Percentiles rank a stretch among this genome's conserved stretches.
These are phyloP conservation scores for Suhomyces chickasaworum DNA, from an alignment of 1,139 yeast genomes.

Conservation along the genomic window DNA sequence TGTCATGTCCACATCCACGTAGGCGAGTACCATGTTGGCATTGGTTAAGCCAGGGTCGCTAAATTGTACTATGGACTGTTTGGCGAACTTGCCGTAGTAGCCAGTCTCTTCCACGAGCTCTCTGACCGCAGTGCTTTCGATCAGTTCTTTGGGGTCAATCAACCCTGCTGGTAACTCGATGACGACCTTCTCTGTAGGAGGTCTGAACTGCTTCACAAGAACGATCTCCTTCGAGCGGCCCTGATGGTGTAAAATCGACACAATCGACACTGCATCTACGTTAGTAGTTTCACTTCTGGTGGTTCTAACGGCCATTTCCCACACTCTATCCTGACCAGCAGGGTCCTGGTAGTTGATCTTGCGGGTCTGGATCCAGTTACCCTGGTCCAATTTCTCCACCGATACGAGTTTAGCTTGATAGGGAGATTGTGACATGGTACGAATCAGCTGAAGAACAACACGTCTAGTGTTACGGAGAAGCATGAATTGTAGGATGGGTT, in stretches of 20 bases:
- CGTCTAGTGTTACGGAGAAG: not conserved
- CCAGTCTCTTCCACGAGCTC: constrained; percentile 94
- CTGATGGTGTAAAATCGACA: constrained; percentile 64
- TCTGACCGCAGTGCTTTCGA: constrained; percentile 79
- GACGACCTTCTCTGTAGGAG: constrained; percentile 85
- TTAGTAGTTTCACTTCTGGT: constrained; percentile 70
- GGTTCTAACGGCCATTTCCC: constrained; percentile 90
- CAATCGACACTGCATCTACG: constrained; percentile 86
- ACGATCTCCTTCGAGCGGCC: constrained; percentile 53
- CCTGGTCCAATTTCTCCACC: constrained; percentile 31
- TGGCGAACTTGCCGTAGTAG: constrained; percentile 62
- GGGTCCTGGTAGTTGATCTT: constrained; percentile 74
- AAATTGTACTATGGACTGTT: constrained; percentile 52
- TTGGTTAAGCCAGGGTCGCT: constrained; percentile 96
- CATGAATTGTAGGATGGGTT: not conserved
- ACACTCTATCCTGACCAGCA: constrained; percentile 61
- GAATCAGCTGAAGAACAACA: not conserved
- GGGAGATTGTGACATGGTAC: constrained; percentile 33
- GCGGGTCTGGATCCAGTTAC: constrained; percentile 51
- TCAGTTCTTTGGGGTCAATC: constrained; percentile 78
- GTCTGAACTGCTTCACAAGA: constrained; percentile 86
- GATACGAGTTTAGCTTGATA: constrained; percentile 37
- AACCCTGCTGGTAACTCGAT: constrained; percentile 96
- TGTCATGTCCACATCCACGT: constrained; percentile 72
- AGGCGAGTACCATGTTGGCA: constrained; percentile 81